phyloP scores from a whole-genome alignment of 1,284 basidiomycete species.

The Sporisorium exsertum region DNA sequence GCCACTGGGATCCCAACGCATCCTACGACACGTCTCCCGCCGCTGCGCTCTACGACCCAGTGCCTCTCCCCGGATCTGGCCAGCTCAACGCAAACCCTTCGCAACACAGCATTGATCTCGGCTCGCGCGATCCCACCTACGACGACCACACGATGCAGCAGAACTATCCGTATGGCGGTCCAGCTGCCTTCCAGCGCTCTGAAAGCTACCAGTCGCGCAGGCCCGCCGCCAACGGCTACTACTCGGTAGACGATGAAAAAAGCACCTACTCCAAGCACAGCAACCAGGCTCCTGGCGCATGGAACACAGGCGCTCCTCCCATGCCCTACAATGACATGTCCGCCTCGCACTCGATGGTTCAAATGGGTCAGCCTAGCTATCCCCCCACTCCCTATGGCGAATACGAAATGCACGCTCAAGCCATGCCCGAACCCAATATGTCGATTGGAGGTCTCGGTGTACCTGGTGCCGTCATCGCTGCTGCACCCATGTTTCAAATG shows the following conservation, averaged over 20 bases:
- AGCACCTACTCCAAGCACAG: conserved; percentile 46
- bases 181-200: conserved; percentile 36
- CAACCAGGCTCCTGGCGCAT: conserved; percentile 27
- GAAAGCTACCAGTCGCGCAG: conserved; percentile 27
- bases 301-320: conserved; percentile 12
- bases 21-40: conserved; percentile 32
- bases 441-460: conserved; percentile 31
- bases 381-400: conserved; percentile 36
- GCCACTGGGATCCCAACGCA: conserved; percentile 41
- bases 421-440: conserved; percentile 26
- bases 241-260: conserved; percentile 42
- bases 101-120: conserved; percentile 38
- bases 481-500: conserved; percentile 32
- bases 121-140: conserved; percentile 16
- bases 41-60: conserved; percentile 34
- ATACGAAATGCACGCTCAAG: conserved; percentile 15
- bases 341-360: conserved; percentile 34
- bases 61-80: conserved; percentile 14
- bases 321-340: conserved; percentile 27
- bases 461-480: conserved; percentile 40
- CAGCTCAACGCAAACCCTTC: conserved; percentile 26
- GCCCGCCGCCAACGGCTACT: conserved; percentile 17
- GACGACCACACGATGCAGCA: conserved; percentile 31
- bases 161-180: conserved; percentile 30
- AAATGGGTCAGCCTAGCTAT: conserved; percentile 34